Conservation (phyloP, 2,329 filamentous ascomycete genomes). For the Neopestalotiopsis rosae region DNA sequence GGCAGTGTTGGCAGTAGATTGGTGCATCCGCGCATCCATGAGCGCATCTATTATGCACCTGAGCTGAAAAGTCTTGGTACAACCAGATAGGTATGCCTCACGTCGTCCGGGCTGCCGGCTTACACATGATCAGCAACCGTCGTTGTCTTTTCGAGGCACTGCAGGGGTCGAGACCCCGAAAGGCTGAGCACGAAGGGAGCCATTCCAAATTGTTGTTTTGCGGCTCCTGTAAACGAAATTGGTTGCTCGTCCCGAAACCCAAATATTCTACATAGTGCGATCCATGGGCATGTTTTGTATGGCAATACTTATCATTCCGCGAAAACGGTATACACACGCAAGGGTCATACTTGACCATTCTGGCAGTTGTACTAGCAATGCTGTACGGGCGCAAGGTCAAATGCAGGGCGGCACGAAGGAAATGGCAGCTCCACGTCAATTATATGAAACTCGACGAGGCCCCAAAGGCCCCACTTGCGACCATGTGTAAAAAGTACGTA, state of each 20-base stretch:
- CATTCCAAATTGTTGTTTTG: background rate
- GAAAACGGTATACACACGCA: background rate
- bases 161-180: background rate
- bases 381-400: background rate
- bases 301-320: background rate
- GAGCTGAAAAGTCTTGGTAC: background rate
- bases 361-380: background rate
- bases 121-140: background rate
- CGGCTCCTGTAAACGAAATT: background rate
- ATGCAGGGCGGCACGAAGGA: conserved; percentile 1
- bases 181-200: background rate
- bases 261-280: background rate
- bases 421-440: background rate
- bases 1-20: conserved; percentile 14
- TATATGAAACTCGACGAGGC: background rate
- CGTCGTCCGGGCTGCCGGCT: background rate
- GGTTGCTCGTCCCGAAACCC: background rate
- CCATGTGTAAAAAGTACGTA: background rate
- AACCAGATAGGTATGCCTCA: background rate
- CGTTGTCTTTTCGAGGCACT: background rate
- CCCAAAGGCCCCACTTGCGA: background rate
- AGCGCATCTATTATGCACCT: background rate
- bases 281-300: background rate
- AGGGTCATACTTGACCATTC: background rate
- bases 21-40: conserved; percentile 1